Conservation (phyloP, 139 green algal genomes). For the Micromonas commoda region DNA sequence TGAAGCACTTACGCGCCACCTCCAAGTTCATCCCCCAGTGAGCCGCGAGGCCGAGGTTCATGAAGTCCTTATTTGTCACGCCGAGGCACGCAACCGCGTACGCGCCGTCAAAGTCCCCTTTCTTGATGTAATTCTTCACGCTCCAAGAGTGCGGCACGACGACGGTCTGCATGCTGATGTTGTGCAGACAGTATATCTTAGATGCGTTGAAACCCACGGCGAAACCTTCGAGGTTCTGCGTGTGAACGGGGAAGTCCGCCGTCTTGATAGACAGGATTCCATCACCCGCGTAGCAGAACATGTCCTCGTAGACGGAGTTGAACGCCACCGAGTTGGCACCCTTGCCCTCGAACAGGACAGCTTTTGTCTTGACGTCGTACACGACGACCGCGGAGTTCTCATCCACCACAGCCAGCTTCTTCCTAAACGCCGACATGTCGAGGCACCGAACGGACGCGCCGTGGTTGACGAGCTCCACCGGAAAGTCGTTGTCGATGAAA, state of each 20-base stretch:
- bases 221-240: constrained; percentile 70
- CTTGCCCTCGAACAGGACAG: constrained; percentile 55
- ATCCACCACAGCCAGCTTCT: constrained; percentile 73
- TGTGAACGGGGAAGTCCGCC: constrained; percentile 60
- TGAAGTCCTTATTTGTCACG: constrained; percentile 72
- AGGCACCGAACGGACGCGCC: constrained; percentile 49
- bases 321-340: constrained; percentile 70
- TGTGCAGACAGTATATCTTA: constrained; percentile 77
- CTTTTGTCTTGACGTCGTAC: constrained; percentile 67
- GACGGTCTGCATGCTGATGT: constrained; percentile 65
- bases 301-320: constrained; percentile 77
- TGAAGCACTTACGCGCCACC: constrained; percentile 65
- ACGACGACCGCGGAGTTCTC: constrained; percentile 59
- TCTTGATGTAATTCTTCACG: constrained; percentile 58
- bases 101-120: constrained; percentile 47
- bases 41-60: constrained; percentile 54
- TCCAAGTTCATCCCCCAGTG: constrained; percentile 56
- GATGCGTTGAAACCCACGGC: constrained; percentile 65
- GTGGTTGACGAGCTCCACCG: constrained; percentile 66
- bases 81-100: constrained; percentile 69
- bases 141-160: constrained; percentile 65
- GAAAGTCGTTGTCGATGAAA: constrained; percentile 72
- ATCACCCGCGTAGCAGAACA: constrained; percentile 73
- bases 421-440: constrained; percentile 43
- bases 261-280: constrained; percentile 71